Base-by-base conservation (phyloP, 495 filamentous ascomycete genomes). In the Ascodesmis nigricans region DNA sequence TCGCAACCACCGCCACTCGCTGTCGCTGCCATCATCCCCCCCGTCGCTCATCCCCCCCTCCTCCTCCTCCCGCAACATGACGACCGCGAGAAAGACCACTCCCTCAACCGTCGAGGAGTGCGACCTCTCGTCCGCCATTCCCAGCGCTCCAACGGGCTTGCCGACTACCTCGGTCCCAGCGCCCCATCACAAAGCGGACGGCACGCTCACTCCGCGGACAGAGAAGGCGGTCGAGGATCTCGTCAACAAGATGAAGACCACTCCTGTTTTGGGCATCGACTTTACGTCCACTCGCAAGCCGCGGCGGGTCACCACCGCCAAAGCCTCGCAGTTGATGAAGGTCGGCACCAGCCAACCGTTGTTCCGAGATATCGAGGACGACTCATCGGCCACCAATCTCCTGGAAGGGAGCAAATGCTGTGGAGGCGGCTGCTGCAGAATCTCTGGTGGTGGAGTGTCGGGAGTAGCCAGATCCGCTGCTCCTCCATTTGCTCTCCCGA, bases 351-450 rank as follows among this genome's bases (percentile, higher is more conserved):
- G 60, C 10, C 61, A 63, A 31, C 14, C 27, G 9, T 17, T 16
- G 14, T 21, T 37, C 18, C 44, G 44, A 21, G 36, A 39, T 7
- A 11, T 42, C 1, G 8, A 39, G 3, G 36, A 33, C 21, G 49
- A 52, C 27, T 47, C 44, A 10, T 47, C 49, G 5, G 48, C 48
- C 10, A 52, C 48, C 5, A 52, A 52, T 30, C 35, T 52, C 2
- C 29, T 74, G 60, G 59, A 66, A 50, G 32, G 55, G 61, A 46
- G 65, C 58, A 57, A 74, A 58, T 97, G 90, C 60, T 97, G 87
- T 52, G 87, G 87, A 21, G 82, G 84, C 33, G 83, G 84, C 26
- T 93, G 90, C 58, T 93, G 83, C 53, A 65, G 80, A 22, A 26
- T 47, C 21, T 30, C 47, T 3, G 29, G 39, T n/a, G 30, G 27